Evolutionary conservation across 768 basidiomycete species (phyloP), one percentile per base, ranked within the genome.

Genomic region (Leccinum longicurvipes): DNA sequence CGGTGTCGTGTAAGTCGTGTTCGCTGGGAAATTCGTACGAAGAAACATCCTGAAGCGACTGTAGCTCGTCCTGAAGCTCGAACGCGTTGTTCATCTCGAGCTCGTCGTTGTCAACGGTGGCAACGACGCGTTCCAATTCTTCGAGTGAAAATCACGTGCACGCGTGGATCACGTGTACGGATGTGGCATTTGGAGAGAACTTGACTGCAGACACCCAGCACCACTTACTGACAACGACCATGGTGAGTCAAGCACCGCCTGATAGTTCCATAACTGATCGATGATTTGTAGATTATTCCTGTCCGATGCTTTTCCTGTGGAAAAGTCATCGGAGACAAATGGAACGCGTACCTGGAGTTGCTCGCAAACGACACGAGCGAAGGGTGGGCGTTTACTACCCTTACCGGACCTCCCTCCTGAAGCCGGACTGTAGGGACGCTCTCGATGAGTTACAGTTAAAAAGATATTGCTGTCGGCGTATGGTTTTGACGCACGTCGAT

Each of bases 401-500:
- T 50, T 11, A 15, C 39, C 23, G 34, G 17, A 11, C 31, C 34
- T 48, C 23, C 3, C 58, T 54, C 24, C 48, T 48, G 25, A 41
- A 41, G 19, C 46, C 27, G 8, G 11, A 34, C 21, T 21, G 1
- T 60, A 96, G 94, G 63, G 93, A 96, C 53, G 93, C 93, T 5
- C 80, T 97, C 44, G 93, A 95, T 58, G 85, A 89, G 63, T 76
- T 96, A 2, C 89, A 94, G 61, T 74, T 98, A 45, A 95, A 92
- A 72, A 77, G 96, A 53, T 98, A 98, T 67, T 98, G 96, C 74
- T 98, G 96, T 73, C 81, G 95, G 46, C 83, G 96, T 47, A 98
- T 98, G 96, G 91, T 98, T 6, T 76, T 98, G 52, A 98, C 96
- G 0, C 96, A 98, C 70, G 96, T 98, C 54, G 96, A 98, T 74